Percentiles rank a stretch among this genome's conserved stretches.
Conservation (phyloP, 495 filamentous ascomycete genomes). For the Aspergillus carlsbadensis region DNA sequence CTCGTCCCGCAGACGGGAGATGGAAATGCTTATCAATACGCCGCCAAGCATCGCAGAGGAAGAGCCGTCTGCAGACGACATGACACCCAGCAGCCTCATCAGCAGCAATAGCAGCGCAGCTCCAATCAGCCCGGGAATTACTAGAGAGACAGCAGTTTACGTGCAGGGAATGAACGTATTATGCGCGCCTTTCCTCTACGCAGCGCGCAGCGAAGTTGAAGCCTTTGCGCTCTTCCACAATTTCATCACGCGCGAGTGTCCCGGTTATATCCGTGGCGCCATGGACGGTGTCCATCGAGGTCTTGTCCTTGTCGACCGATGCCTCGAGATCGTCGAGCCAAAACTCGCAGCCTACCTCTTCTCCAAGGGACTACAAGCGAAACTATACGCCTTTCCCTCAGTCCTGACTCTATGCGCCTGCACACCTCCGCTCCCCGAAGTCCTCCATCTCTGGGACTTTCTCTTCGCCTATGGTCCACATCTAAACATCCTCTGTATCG, state of each 20-base stretch:
- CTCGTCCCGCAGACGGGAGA: constrained; percentile 37
- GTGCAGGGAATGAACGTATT: constrained; percentile 99
- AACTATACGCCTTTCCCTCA: constrained; percentile 96
- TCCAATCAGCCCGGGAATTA: constrained; percentile 20
- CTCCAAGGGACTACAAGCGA: constrained; percentile 80
- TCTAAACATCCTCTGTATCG: constrained; percentile 93
- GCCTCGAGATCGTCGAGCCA: constrained; percentile 84
- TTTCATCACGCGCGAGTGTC: constrained; percentile 85
- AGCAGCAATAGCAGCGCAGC: constrained; percentile 31
- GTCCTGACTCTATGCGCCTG: constrained; percentile 94
- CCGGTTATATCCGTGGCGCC: constrained; percentile 89
- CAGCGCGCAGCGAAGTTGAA: constrained; percentile 89
- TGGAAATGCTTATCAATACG: constrained; percentile 41
- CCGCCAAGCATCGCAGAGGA: constrained; percentile 49
- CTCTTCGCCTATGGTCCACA: constrained; percentile 93
- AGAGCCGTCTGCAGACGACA: constrained; percentile 22
- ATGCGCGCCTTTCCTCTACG: constrained; percentile 95
- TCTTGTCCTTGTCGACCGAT: constrained; percentile 84
- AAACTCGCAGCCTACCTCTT: constrained; percentile 82
- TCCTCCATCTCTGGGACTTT: constrained; percentile 96
- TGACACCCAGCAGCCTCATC: constrained; percentile 37
- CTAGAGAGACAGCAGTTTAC: constrained; percentile 73
- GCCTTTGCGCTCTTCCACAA: constrained; percentile 89
- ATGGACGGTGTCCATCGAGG: constrained; percentile 98
- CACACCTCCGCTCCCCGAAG: constrained; percentile 94